Base-by-base conservation (phyloP, 805 yeast genomes). In the Sugiyamaella mastotermitis region DNA sequence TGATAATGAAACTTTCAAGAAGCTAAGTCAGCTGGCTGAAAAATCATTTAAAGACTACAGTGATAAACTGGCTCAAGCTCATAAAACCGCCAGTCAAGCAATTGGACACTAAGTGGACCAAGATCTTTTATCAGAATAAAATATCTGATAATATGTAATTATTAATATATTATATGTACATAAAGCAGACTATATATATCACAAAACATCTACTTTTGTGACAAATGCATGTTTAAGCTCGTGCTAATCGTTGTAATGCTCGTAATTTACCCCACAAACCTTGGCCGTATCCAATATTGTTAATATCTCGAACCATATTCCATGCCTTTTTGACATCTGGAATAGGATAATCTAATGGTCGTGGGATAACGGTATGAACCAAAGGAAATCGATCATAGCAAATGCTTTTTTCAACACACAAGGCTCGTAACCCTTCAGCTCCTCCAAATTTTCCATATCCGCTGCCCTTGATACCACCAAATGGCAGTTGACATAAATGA, bases 401-500 rank as follows among this genome's bases (percentile, higher is more conserved):
- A 3, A 92, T 75, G 31, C 94, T 78, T 56, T 92, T 92, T 38
- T 86, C 83, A 40, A 78, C 71, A 58, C 97, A 90, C 31, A 92
- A 66, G 0, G 96, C 97, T 28, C 85, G 75, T 30, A 92, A 68
- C 1, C 99, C 99, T 67, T 92, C 99, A 57, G 82, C 95, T 33
- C 99, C 99, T 16, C 96, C 95, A 65, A 92, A 92, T 58, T 90
- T 90, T 41, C 98, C 98, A 56, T 87, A 92, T 0, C 99, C 99
- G 4, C 95, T 83, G 32, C 87, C 92, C 49, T 80, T 80, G 19
- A 75, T 75, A 21, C 99, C 99, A 38, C 99, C 99, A 63, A 92
- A 92, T 22, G 99, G 99, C 50, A 92, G 69, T 62, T 92, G 98
- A 49, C 96, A 88, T 24, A 92, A 85, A 55, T 88, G 86, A 56